These are phyloP conservation scores for Beauveria rudraprayagi DNA, from an alignment of 2,329 filamentous ascomycete species.

Conservation along the genomic window DNA sequence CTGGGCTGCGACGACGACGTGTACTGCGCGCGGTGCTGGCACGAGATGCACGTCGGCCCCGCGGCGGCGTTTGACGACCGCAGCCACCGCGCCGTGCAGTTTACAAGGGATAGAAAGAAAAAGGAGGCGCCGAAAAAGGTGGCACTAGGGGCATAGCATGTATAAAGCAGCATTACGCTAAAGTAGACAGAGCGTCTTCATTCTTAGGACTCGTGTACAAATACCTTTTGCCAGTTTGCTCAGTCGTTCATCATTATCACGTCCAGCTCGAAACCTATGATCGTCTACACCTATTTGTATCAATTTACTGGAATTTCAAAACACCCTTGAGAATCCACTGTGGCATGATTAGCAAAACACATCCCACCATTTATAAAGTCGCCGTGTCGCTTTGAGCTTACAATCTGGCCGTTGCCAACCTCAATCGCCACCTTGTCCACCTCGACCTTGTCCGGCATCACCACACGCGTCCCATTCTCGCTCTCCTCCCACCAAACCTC, in stretches of 20 bases:
- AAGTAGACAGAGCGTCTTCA: not conserved
- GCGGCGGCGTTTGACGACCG: slow-evolving; percentile 62
- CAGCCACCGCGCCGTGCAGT: slow-evolving; percentile 59
- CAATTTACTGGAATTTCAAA: slow-evolving; percentile 34
- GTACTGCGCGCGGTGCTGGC: slow-evolving; percentile 74
- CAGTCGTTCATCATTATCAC: slow-evolving; percentile 4
- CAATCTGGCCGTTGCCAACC: slow-evolving; percentile 80
- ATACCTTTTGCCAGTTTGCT: not conserved
- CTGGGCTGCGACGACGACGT: slow-evolving; percentile 62
- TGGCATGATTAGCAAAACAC: slow-evolving; percentile 13
- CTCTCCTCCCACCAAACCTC: slow-evolving; percentile 77
- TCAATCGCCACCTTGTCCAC: slow-evolving; percentile 65
- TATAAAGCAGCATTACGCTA: not conserved
- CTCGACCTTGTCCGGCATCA: slow-evolving; percentile 73
- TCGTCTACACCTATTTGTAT: not conserved
- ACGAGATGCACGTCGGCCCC: slow-evolving; percentile 67
- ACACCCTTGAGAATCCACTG: slow-evolving; percentile 59
- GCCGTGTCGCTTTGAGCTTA: slow-evolving; percentile 24
- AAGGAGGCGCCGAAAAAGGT: slow-evolving; percentile 25
- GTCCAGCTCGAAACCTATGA: not conserved
- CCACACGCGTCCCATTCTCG: slow-evolving; percentile 58
- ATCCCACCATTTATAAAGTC: too few species aligned
- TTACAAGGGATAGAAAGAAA: slow-evolving; percentile 30
- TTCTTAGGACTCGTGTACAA: not conserved
- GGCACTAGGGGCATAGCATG: slow-evolving; percentile 27